Conservation (phyloP, 768 basidiomycete genomes). For the Calocera cornea region DNA sequence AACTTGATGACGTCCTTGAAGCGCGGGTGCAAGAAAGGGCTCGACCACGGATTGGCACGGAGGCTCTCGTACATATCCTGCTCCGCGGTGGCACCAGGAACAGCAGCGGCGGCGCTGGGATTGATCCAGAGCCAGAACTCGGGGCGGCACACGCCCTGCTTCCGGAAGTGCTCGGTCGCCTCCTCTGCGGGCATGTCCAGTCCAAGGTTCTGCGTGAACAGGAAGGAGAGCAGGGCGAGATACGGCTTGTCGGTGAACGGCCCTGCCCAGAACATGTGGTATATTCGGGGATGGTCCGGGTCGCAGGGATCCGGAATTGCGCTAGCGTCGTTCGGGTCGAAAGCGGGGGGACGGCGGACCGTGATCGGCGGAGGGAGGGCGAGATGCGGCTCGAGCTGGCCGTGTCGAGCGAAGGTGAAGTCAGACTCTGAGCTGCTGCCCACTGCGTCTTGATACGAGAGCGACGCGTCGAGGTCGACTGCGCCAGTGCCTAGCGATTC, state of each 20-base stretch:
- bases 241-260: slow-evolving; percentile 99
- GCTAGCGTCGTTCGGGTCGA: not conserved
- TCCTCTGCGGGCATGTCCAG: slow-evolving; percentile 48
- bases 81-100: slow-evolving; percentile 71
- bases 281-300: slow-evolving; percentile 69
- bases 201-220: slow-evolving; percentile 89
- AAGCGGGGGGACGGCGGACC: not conserved
- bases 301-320: slow-evolving; percentile 58
- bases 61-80: slow-evolving; percentile 74
- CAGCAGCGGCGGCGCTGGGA: slow-evolving; percentile 84
- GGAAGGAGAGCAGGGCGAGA: slow-evolving; percentile 82
- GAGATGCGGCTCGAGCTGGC: slow-evolving; percentile 12
- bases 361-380: slow-evolving; percentile 13
- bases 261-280: slow-evolving; percentile 99
- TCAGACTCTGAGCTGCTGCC: not conserved
- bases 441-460: slow-evolving; percentile 2
- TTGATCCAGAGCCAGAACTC: slow-evolving; percentile 99
- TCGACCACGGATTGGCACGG: slow-evolving; percentile 75
- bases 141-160: slow-evolving; percentile 54
- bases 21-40: slow-evolving; percentile 83
- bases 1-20: slow-evolving; percentile 90
- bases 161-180: slow-evolving; percentile 30
- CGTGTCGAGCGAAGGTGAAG: slow-evolving; percentile 2
- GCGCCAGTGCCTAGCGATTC: not conserved
- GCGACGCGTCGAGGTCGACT: not conserved